These are phyloP conservation scores for Bipolaris oryzae DNA, from an alignment of 2,329 filamentous ascomycete genomes.

Conservation along the genomic window DNA sequence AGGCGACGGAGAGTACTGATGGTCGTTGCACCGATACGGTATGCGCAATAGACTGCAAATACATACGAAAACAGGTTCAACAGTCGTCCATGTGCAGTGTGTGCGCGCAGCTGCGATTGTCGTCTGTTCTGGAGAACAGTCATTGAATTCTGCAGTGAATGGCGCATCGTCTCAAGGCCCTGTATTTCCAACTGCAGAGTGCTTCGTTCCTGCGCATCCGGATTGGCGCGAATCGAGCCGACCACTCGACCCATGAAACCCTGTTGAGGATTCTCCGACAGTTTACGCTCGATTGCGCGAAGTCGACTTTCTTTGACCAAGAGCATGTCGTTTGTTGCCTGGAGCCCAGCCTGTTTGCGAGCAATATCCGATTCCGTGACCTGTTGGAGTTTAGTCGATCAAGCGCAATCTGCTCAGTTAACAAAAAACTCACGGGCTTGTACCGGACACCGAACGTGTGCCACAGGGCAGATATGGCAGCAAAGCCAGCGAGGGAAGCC, in stretches of 20 bases:
- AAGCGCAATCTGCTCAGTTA: neutral
- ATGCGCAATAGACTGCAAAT: slow-evolving; percentile 84
- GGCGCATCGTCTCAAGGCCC: slow-evolving; percentile 80
- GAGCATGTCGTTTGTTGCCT: slow-evolving; percentile 81
- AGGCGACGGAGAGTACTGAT: slow-evolving; percentile 70
- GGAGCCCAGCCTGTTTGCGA: slow-evolving; percentile 78
- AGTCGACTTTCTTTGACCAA: slow-evolving; percentile 74
- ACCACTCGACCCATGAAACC: slow-evolving; percentile 77
- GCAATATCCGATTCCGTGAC: slow-evolving; percentile 75
- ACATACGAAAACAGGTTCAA: slow-evolving; percentile 67
- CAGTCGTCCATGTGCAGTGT: slow-evolving; percentile 69
- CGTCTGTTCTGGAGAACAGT: slow-evolving; percentile 67
- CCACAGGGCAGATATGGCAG: slow-evolving; percentile 86
- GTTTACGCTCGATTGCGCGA: slow-evolving; percentile 71
- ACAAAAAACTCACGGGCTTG: slow-evolving; percentile 55
- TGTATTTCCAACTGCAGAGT: slow-evolving; percentile 74
- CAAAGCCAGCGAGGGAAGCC: slow-evolving; percentile 87
- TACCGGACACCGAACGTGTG: slow-evolving; percentile 74
- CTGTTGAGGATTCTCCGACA: slow-evolving; percentile 53
- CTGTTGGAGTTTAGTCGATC: slow-evolving; percentile 30
- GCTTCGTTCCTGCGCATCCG: slow-evolving; percentile 59
- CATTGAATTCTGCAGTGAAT: slow-evolving; percentile 70
- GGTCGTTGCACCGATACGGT: slow-evolving; percentile 76
- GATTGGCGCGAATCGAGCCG: slow-evolving; percentile 69
- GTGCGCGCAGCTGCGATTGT: slow-evolving; percentile 68